Percentiles rank a stretch among this genome's conserved stretches.
Conservation (phyloP, 352 stramenopile species). For the Phytophthora quininea region DNA sequence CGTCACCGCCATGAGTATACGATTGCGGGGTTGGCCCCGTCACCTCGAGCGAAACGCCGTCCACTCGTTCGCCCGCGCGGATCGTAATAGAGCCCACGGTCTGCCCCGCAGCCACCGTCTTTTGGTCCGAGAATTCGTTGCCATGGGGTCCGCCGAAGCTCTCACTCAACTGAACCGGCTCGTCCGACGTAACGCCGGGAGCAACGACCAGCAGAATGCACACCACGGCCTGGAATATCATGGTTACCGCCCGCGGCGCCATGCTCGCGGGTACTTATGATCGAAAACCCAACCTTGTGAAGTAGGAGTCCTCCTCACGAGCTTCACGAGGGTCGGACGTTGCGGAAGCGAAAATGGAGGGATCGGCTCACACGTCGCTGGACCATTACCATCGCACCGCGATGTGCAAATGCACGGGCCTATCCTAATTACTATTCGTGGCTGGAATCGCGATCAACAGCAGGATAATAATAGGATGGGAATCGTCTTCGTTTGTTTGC, state of each 20-base stretch:
- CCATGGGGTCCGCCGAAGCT: constrained; percentile 13
- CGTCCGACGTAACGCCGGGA: background rate
- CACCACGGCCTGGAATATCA: constrained; percentile 4
- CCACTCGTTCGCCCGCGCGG: constrained; percentile 6
- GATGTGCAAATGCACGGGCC: background rate
- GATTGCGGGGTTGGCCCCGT: constrained; percentile 3
- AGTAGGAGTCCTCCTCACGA: background rate
- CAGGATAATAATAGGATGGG: constrained; percentile 17
- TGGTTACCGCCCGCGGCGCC: background rate
- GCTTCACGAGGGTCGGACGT: background rate
- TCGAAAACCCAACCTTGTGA: background rate
- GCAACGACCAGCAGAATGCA: constrained; percentile 1
- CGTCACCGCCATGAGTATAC: constrained; percentile 6
- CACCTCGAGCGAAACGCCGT: constrained; percentile 9
- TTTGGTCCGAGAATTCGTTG: constrained; percentile 14
- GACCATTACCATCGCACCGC: background rate
- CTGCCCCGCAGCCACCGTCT: constrained; percentile 1
- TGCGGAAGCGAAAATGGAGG: background rate
- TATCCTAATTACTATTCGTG: constrained; percentile 8
- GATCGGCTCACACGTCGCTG: too few species aligned
- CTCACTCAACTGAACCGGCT: constrained; percentile 13
- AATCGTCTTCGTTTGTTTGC: too few species aligned
- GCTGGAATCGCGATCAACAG: constrained; percentile 10
- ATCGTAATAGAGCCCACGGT: constrained; percentile 14
- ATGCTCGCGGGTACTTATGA: background rate